A percentile compares a stretch with the other conserved stretches of the same genome.
These are phyloP conservation scores for Nematocida sp. DNA, from an alignment of 371 early-diverging fungal genomes.

Conservation along the genomic window DNA sequence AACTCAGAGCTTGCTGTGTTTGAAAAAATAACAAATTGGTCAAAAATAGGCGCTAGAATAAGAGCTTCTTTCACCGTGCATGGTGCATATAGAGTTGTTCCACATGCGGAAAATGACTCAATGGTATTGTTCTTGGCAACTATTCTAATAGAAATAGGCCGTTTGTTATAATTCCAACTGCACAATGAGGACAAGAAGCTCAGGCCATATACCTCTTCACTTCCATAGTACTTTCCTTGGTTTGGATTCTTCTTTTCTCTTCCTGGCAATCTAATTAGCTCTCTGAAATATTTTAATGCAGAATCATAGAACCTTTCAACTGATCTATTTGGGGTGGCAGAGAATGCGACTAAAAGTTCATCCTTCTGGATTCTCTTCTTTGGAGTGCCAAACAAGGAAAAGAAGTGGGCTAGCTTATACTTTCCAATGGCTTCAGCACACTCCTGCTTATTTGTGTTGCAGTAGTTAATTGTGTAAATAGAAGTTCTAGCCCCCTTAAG, in stretches of 20 bases:
- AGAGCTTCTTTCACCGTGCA: slow-evolving; percentile 8
- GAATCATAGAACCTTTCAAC: slow-evolving; percentile 9
- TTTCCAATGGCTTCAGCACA: background rate
- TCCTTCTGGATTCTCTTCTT: background rate
- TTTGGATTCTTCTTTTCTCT: slow-evolving; percentile 3
- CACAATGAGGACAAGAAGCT: background rate
- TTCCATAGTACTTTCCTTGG: slow-evolving; percentile 14
- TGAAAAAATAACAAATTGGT: background rate
- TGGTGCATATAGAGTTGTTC: background rate
- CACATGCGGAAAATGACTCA: background rate
- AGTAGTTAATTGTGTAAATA: background rate
- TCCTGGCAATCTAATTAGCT: background rate
- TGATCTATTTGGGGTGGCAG: background rate
- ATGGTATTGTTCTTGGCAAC: background rate
- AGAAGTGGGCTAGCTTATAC: slow-evolving; percentile 30
- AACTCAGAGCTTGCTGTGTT: slow-evolving; percentile 7
- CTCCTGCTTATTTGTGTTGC: background rate
- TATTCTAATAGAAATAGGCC: background rate
- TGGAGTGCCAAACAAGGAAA: slow-evolving; percentile 12
- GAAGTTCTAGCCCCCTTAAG: background rate
- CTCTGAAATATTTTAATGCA: slow-evolving; percentile 4
- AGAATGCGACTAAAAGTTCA: slow-evolving; percentile 1
- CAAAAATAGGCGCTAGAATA: background rate
- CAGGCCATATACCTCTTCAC: slow-evolving; percentile 2
- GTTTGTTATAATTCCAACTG: background rate